phyloP scores from a whole-genome alignment of 2,329 filamentous ascomycete species.

The Bimuria novae-zelandiae region DNA sequence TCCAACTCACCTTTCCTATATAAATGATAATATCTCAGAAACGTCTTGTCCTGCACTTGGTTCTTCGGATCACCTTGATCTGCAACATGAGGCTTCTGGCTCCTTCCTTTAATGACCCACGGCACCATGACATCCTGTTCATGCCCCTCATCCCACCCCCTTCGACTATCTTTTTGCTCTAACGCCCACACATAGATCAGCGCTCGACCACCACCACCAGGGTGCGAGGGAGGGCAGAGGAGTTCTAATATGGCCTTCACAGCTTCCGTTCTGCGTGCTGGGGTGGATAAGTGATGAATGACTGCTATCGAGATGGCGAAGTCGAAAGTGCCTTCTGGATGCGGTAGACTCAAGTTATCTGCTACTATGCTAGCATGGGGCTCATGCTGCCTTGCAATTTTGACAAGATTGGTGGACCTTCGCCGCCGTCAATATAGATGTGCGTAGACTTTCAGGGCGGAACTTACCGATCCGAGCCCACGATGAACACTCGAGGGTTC shows the following conservation, averaged over 20 bases:
- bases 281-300: slow-evolving; percentile 87
- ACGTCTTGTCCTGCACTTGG: slow-evolving; percentile 60
- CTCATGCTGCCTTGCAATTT: slow-evolving; percentile 58
- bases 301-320: slow-evolving; percentile 96
- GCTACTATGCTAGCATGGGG: slow-evolving; percentile 75
- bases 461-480: slow-evolving; percentile 80
- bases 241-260: slow-evolving; percentile 72
- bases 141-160: slow-evolving; percentile 84
- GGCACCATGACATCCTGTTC: slow-evolving; percentile 94
- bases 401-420: slow-evolving; percentile 63
- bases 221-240: slow-evolving; percentile 48
- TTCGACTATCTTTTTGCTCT: slow-evolving; percentile 82
- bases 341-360: slow-evolving; percentile 82
- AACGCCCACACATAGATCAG: slow-evolving; percentile 95
- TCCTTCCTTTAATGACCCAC: slow-evolving; percentile 71
- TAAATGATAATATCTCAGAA: slow-evolving; percentile 91
- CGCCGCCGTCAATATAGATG: background rate
- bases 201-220: slow-evolving; percentile 60
- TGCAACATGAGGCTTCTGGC: slow-evolving; percentile 18
- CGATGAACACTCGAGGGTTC: slow-evolving; percentile 75
- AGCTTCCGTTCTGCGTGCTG: slow-evolving; percentile 71
- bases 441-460: background rate
- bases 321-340: slow-evolving; percentile 69
- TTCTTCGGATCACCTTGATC: slow-evolving; percentile 29
- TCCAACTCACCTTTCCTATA: slow-evolving; percentile 88